Evolutionary conservation across 257 asterid genomes (phyloP).

Genomic region (Lavandula angustifolia): DNA sequence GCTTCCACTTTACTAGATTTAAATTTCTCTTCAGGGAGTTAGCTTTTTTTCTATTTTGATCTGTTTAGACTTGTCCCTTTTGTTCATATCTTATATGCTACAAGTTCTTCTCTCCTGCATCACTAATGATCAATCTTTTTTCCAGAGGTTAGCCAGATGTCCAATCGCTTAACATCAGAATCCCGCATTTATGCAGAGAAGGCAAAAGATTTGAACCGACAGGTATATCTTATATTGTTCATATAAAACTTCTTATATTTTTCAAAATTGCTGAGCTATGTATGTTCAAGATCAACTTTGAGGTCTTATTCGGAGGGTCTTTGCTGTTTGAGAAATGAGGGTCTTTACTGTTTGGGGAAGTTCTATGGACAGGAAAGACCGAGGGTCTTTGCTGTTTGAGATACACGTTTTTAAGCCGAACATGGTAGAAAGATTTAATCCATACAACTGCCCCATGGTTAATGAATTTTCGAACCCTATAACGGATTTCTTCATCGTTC

Average conservation of each 20-base stretch:
- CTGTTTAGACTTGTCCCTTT: not conserved
- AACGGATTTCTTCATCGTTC: conserved; percentile 17
- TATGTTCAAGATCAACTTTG: not conserved
- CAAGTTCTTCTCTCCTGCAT: not conserved
- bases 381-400: not conserved
- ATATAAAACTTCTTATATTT: not conserved
- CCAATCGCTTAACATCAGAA: conserved; percentile 90
- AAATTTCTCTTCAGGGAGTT: not conserved
- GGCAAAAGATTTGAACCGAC: conserved; percentile 92
- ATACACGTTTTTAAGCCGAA: not conserved
- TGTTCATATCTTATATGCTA: not conserved
- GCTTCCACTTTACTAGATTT: not conserved
- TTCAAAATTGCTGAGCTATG: conserved; percentile 9
- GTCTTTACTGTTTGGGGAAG: too few relatives aligned
- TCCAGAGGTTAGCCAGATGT: conserved; percentile 67
- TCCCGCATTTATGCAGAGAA: conserved; percentile 86
- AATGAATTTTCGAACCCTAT: not conserved
- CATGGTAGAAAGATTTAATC: not conserved
- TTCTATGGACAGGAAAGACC: too few relatives aligned
- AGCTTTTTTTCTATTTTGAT: conserved; percentile 19
- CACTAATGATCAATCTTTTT: conserved; percentile 1
- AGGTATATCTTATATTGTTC: conserved; percentile 48
- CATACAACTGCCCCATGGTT: not conserved
- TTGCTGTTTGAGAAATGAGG: too few relatives aligned
- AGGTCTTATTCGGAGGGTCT: not conserved